phyloP scores from a whole-genome alignment of 768 basidiomycete species.

The Lyophyllum decastes region DNA sequence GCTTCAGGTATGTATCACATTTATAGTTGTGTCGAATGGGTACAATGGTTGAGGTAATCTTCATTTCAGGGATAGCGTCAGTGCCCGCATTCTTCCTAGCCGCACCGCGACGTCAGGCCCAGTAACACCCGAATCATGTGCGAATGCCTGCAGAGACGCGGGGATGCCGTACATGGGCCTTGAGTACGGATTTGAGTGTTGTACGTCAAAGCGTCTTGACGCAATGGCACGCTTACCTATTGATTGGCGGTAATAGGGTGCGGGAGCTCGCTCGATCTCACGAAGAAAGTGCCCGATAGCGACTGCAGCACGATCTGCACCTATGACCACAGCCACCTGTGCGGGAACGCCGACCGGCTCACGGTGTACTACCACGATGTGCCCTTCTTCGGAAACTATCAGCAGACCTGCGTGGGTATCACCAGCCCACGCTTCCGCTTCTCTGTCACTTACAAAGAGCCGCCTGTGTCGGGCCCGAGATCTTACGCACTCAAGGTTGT shows the following conservation, averaged over 20 bases:
- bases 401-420: too few species aligned
- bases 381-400: too few species aligned
- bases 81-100: constrained; percentile 8
- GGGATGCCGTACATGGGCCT: constrained; percentile 14
- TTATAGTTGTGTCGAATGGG: too few species aligned
- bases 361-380: too few species aligned
- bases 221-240: too few species aligned
- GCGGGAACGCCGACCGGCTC: constrained; percentile 3
- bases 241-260: neutral
- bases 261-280: neutral
- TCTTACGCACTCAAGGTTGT: too few species aligned
- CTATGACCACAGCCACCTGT: neutral
- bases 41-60: too few species aligned
- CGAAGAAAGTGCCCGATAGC: neutral
- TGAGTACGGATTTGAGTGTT: constrained; percentile 19
- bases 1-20: too few species aligned
- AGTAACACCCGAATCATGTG: constrained; percentile 12
- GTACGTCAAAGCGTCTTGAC: too few species aligned
- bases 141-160: constrained; percentile 12
- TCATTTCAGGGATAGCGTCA: constrained; percentile 9
- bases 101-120: constrained; percentile 6
- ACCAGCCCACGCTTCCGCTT: too few species aligned
- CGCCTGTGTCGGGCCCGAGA: too few species aligned
- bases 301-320: constrained; percentile 7
- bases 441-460: too few species aligned